phyloP scores from a whole-genome alignment of 2,329 filamentous ascomycete species.

The Colletotrichum sp. region DNA sequence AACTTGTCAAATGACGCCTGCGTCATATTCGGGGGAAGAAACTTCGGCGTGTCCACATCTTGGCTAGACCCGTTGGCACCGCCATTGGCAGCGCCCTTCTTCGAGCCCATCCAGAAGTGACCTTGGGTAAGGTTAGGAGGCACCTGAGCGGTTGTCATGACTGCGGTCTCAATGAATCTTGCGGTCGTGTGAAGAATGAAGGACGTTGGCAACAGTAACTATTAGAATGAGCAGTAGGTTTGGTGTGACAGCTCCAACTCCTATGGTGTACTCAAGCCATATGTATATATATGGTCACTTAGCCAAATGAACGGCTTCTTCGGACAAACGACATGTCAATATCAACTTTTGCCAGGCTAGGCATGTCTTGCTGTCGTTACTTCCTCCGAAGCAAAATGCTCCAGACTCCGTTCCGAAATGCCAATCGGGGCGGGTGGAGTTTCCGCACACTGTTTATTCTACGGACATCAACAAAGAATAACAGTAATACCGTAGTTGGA shows the following conservation, averaged over 20 bases:
- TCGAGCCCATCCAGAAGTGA: background rate
- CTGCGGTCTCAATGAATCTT: background rate
- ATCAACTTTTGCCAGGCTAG: background rate
- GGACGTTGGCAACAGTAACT: background rate
- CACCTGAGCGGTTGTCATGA: background rate
- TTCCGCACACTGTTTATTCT: background rate
- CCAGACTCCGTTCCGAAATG: background rate
- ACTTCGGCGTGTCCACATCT: background rate
- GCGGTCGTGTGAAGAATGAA: background rate
- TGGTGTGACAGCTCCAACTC: rapidly evolving
- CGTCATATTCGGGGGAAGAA: background rate
- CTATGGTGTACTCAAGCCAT: background rate
- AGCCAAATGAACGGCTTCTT: background rate
- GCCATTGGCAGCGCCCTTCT: background rate
- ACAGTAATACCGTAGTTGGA: background rate
- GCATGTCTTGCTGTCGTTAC: background rate
- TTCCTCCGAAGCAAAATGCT: background rate
- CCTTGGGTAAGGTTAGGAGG: background rate
- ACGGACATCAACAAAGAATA: background rate
- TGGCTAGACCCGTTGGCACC: background rate
- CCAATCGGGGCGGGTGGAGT: background rate
- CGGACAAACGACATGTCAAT: background rate
- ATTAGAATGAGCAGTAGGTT: background rate
- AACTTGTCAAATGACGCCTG: background rate
- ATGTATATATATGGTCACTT: background rate